Conservation (phyloP, 352 stramenopile genomes). For the Globisporangium apiculatum region DNA sequence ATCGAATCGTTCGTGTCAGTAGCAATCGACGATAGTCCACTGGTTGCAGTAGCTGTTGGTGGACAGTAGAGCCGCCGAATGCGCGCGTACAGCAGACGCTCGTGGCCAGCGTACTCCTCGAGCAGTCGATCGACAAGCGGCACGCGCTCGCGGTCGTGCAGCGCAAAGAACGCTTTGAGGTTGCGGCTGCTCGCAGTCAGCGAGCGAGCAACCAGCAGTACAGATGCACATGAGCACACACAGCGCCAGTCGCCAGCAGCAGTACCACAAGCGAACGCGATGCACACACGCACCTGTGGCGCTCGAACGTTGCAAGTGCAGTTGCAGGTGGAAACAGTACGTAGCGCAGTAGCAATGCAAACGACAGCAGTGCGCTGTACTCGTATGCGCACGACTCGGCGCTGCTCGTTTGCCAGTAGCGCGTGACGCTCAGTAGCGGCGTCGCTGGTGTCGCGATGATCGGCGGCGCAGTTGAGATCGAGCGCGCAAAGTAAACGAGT, state of each 20-base stretch:
- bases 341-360: conserved; percentile 26
- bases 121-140: too few species aligned
- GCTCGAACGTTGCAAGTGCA: conserved; percentile 20
- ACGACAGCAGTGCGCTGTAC: conserved; percentile 21
- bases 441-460: conserved; percentile 5
- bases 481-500: conserved; percentile 12
- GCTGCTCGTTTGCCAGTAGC: conserved; percentile 8
- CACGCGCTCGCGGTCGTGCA: conserved; percentile 26
- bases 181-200: conserved; percentile 14
- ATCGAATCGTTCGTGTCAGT: too few species aligned
- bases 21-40: too few species aligned
- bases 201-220: background rate
- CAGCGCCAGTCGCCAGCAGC: too few species aligned
- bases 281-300: conserved; percentile 21
- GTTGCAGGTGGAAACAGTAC: conserved; percentile 32
- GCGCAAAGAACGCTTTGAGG: conserved; percentile 35
- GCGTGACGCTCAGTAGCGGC: background rate
- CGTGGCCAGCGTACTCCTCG: conserved; percentile 34
- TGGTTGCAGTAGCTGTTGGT: background rate
- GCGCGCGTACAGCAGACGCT: conserved; percentile 40
- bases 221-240: too few species aligned
- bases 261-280: too few species aligned
- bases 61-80: conserved; percentile 33
- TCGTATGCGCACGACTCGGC: conserved; percentile 18
- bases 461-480: conserved; percentile 1